Conservation (phyloP, 2,329 filamentous ascomycete genomes). For the Botrytis aclada region DNA sequence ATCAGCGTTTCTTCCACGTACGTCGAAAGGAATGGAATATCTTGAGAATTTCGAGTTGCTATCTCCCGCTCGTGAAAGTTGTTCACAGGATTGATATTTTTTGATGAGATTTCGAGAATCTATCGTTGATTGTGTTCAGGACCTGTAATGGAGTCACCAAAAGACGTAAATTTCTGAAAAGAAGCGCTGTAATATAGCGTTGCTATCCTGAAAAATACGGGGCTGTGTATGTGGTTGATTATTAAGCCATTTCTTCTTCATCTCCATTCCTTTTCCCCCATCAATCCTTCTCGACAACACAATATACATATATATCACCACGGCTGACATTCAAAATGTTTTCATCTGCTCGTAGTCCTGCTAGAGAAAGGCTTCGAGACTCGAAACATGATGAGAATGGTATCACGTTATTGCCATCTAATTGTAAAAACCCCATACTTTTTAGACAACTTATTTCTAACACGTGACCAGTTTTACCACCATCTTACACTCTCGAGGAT, state of each 20-base stretch:
- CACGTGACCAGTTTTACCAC: slow-evolving; percentile 8
- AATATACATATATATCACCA: background rate
- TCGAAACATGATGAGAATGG: background rate
- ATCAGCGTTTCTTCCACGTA: background rate
- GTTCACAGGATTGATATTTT: background rate
- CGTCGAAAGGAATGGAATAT: background rate
- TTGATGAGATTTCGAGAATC: background rate
- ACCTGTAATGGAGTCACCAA: background rate
- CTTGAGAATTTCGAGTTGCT: background rate
- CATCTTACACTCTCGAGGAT: slow-evolving; percentile 15
- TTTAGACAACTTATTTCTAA: background rate
- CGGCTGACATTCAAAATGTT: slow-evolving; percentile 16
- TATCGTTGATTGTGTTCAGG: background rate
- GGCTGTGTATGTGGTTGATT: accelerated
- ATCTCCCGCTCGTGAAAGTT: background rate
- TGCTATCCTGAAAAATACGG: no score
- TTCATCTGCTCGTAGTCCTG: background rate
- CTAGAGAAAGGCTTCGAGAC: background rate
- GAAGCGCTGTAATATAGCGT: background rate
- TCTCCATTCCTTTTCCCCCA: background rate
- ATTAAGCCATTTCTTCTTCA: background rate
- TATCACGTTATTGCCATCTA: background rate
- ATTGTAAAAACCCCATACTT: slow-evolving; percentile 1
- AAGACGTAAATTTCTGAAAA: background rate
- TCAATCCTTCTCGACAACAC: background rate